These are phyloP conservation scores for Piper betle DNA, from an alignment of 164 flowering plant species.

Conservation along the genomic window DNA sequence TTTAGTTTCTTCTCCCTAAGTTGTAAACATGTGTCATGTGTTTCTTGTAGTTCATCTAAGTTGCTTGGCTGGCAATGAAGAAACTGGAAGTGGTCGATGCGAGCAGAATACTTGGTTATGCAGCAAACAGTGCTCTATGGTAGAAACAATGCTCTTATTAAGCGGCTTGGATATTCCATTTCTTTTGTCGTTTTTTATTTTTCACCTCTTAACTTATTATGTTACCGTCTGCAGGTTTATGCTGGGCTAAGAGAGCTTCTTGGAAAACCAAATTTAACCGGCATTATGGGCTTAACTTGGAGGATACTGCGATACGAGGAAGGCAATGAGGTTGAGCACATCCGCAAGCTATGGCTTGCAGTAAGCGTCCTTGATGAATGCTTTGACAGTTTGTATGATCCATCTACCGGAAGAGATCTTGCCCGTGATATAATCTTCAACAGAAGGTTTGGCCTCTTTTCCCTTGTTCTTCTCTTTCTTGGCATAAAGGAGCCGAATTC, in stretches of 20 bases:
- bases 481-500: background rate
- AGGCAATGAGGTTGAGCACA: constrained; percentile 25
- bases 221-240: constrained; percentile 37
- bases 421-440: constrained; percentile 63
- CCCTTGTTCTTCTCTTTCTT: background rate
- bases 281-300: constrained; percentile 47
- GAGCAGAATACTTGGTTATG: constrained; percentile 54
- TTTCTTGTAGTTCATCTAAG: constrained; percentile 48
- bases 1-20: background rate
- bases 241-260: constrained; percentile 33
- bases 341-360: constrained; percentile 64
- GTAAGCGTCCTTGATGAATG: constrained; percentile 77
- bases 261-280: constrained; percentile 39
- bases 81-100: constrained; percentile 4
- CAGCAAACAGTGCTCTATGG: constrained; percentile 52
- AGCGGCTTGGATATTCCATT: background rate
- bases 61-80: constrained; percentile 31
- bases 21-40: background rate
- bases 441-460: constrained; percentile 32
- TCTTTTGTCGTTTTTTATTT: background rate
- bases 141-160: constrained; percentile 9
- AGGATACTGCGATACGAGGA: constrained; percentile 28
- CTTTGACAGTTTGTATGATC: constrained; percentile 56
- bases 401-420: constrained; percentile 44
- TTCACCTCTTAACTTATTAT: background rate